These are phyloP conservation scores for Xerocomus potaroensis DNA, from an alignment of 768 basidiomycete species.

Conservation along the genomic window DNA sequence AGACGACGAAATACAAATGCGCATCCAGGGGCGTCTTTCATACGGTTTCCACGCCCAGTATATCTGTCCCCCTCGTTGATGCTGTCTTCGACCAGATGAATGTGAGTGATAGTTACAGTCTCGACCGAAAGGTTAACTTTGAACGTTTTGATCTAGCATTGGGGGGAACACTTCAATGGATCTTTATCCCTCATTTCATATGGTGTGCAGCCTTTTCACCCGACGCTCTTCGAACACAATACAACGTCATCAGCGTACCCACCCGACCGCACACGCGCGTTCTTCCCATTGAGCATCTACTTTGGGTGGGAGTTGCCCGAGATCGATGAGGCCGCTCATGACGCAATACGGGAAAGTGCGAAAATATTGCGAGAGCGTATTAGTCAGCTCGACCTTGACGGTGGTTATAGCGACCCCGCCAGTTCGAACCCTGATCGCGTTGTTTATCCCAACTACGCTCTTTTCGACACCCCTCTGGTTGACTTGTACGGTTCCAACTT, in stretches of 20 bases:
- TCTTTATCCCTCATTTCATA: slow-evolving; percentile 8
- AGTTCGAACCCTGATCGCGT: slow-evolving; percentile 8
- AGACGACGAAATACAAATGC: background rate
- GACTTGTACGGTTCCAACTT: slow-evolving; percentile 44
- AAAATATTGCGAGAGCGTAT: slow-evolving; percentile 32
- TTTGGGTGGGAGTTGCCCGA: background rate
- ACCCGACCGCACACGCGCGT: slow-evolving; percentile 32
- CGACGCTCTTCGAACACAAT: slow-evolving; percentile 36
- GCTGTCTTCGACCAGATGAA: slow-evolving; percentile 13
- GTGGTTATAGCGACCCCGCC: slow-evolving; percentile 28
- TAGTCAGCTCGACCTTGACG: slow-evolving; percentile 27
- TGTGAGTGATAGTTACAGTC: slow-evolving; percentile 3
- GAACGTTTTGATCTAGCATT: slow-evolving; percentile 4
- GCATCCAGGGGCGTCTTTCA: slow-evolving; percentile 5
- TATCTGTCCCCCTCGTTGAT: slow-evolving; percentile 13
- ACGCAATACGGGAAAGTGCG: slow-evolving; percentile 37
- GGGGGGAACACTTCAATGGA: slow-evolving; percentile 2
- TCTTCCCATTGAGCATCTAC: slow-evolving; percentile 48
- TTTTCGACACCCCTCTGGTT: slow-evolving; percentile 44
- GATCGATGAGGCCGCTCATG: slow-evolving; percentile 21
- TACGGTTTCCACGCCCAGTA: slow-evolving; percentile 4
- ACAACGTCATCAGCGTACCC: slow-evolving; percentile 42
- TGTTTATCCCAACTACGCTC: slow-evolving; percentile 57
- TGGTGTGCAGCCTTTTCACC: slow-evolving; percentile 49
- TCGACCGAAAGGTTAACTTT: background rate